phyloP scores from a whole-genome alignment of 116 monocot genomes.

The Dioscorea cayenensis region DNA sequence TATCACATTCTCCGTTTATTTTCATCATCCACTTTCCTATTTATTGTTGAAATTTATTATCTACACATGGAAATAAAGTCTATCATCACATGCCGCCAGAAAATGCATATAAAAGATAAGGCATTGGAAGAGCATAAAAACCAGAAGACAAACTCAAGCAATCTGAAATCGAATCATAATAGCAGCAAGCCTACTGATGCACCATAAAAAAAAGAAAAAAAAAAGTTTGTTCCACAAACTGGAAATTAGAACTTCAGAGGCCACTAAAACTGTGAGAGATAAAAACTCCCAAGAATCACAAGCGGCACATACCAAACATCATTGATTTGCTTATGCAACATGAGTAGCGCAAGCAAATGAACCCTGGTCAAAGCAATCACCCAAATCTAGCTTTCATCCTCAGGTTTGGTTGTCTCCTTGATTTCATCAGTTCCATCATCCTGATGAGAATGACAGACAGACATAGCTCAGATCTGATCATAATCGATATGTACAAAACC shows the following conservation, averaged over 20 bases:
- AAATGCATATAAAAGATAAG: too few relatives aligned
- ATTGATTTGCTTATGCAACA: neutral
- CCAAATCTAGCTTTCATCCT: neutral
- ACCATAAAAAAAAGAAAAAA: neutral
- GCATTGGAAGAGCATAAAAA: too few relatives aligned
- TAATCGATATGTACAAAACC: neutral
- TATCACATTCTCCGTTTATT: too few relatives aligned
- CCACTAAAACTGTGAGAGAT: neutral
- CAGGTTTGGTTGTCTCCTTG: neutral
- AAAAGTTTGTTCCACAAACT: neutral
- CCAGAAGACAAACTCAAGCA: too few relatives aligned
- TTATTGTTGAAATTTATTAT: too few relatives aligned
- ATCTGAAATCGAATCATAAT: neutral
- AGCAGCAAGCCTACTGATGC: neutral
- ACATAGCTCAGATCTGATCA: neutral
- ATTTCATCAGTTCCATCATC: neutral
- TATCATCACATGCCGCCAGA: too few relatives aligned
- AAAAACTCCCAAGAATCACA: neutral
- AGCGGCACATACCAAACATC: neutral
- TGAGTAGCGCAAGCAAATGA: neutral
- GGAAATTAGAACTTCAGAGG: neutral
- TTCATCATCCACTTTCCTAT: too few relatives aligned
- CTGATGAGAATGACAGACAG: neutral
- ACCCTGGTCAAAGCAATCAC: neutral
- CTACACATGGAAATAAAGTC: too few relatives aligned